Conservation (phyloP, 306 rosid genomes). For the Castanea sativa region DNA sequence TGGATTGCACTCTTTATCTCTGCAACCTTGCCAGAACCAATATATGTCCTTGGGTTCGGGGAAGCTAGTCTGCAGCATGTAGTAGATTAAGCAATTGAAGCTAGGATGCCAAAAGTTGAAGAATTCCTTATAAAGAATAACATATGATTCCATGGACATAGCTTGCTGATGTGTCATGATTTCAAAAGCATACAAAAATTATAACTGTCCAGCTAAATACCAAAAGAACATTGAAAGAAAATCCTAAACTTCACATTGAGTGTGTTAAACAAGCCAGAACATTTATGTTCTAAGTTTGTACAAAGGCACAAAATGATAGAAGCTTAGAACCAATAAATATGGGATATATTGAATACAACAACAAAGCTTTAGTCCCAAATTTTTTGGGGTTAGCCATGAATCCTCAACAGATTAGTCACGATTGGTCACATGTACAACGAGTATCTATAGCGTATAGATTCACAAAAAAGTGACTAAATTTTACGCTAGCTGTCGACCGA, state of each 20-base stretch:
- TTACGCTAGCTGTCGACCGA: rapidly evolving
- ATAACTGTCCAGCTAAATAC: background rate
- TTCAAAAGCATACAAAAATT: background rate
- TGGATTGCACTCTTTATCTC: conserved; percentile 88
- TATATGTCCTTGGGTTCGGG: conserved; percentile 90
- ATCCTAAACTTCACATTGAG: background rate
- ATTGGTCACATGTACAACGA: no score
- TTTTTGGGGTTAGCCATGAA: no score
- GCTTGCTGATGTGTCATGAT: background rate
- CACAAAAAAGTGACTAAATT: no score
- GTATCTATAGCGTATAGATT: no score
- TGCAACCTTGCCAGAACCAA: conserved; percentile 93
- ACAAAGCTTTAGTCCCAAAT: no score
- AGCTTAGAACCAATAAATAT: background rate
- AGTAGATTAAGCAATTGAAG: conserved; percentile 12
- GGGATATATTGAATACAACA: no score
- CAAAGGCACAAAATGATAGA: background rate
- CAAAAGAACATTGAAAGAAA: background rate
- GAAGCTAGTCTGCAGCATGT: conserved; percentile 59
- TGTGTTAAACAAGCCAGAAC: background rate
- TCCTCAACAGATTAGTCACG: no score
- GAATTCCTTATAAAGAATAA: background rate
- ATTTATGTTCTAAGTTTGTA: background rate
- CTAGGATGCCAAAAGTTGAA: background rate
- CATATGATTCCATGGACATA: background rate